These are phyloP conservation scores for Xylariaceae sp. DNA, from an alignment of 2,329 filamentous ascomycete genomes.

Conservation along the genomic window DNA sequence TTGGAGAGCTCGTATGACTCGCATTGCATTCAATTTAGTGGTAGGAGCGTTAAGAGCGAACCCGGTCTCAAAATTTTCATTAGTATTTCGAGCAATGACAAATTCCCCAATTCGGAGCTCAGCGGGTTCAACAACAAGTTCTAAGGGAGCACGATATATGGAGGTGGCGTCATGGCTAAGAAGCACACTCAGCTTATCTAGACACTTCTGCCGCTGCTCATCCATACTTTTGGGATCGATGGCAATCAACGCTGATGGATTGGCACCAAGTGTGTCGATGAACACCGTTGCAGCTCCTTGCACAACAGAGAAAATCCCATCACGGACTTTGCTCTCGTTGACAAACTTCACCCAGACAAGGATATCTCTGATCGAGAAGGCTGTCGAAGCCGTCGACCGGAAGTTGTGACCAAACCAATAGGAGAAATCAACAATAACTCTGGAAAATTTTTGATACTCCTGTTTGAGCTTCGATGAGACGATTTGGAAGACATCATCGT, in stretches of 20 bases:
- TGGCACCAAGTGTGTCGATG: slow-evolving; percentile 92
- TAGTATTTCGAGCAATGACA: slow-evolving; percentile 60
- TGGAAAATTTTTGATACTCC: slow-evolving; percentile 62
- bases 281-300: slow-evolving; percentile 96
- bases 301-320: slow-evolving; percentile 58
- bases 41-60: slow-evolving; percentile 90
- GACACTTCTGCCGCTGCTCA: slow-evolving; percentile 73
- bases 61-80: slow-evolving; percentile 58
- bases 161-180: slow-evolving; percentile 65
- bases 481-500: slow-evolving; percentile 87
- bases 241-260: slow-evolving; percentile 85
- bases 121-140: slow-evolving; percentile 60
- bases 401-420: slow-evolving; percentile 91
- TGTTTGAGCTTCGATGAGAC: slow-evolving; percentile 74
- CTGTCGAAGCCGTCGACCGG: slow-evolving; percentile 73
- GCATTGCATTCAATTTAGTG: slow-evolving; percentile 86
- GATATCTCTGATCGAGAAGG: slow-evolving; percentile 89
- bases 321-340: slow-evolving; percentile 65
- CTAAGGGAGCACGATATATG: slow-evolving; percentile 69
- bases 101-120: slow-evolving; percentile 77
- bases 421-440: slow-evolving; percentile 81
- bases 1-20: slow-evolving; percentile 87
- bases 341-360: slow-evolving; percentile 94
- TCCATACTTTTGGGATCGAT: slow-evolving; percentile 72
- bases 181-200: slow-evolving; percentile 73